Evolutionary conservation across 179 eudicot species (phyloP), one percentile per base, ranked within the genome.

Genomic region (Patellifolia procumbens): DNA sequence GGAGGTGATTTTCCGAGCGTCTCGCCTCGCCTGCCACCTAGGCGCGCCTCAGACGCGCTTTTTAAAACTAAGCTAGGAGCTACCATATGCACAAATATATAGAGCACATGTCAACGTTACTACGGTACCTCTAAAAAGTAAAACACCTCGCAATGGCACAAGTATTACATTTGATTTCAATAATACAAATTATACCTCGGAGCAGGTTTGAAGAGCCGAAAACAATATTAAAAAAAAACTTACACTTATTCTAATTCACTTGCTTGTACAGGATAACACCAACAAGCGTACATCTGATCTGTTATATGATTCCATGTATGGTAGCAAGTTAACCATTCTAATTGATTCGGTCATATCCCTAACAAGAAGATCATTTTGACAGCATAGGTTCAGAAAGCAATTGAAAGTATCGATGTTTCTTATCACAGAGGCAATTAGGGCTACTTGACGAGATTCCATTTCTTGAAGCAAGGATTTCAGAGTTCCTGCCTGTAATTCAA

Each of bases 361-460:
- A 70, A 93, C 85, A 31, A 2, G 10, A 45, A 95, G 86, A 59
- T 82, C 82, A 22, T 89, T 89, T 70, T 82, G 72, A 51, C 83
- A 76, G 34, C 88, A 87, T 69, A 87, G 77, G 22, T 32, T 79
- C 58, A 86, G 79, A 80, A 93, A 95, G 51, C 65, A 75, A 72
- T 83, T 79, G 73, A 88, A 93, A 10, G 98, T 95, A 49, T 90
- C 88, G 16, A 83, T 35, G 69, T 91, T 95, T 53, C 99, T 83
- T 76, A 95, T 84, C 56, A 93, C 99, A 8, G 92, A 87, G 28
- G 98, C 97, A 70, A 95, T 80, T 49, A 87, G 83, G 10, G 97
- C 97, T 71, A 91, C 78, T 1, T 91, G 93, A 10, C 84, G 86
- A 56, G 45, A 53, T 52, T 62, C 79, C 35, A 81, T 42, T 68